Percentiles rank a stretch among this genome's conserved stretches.
phyloP scores from a whole-genome alignment of 768 basidiomycete species.

The Tulasnella sp. region DNA sequence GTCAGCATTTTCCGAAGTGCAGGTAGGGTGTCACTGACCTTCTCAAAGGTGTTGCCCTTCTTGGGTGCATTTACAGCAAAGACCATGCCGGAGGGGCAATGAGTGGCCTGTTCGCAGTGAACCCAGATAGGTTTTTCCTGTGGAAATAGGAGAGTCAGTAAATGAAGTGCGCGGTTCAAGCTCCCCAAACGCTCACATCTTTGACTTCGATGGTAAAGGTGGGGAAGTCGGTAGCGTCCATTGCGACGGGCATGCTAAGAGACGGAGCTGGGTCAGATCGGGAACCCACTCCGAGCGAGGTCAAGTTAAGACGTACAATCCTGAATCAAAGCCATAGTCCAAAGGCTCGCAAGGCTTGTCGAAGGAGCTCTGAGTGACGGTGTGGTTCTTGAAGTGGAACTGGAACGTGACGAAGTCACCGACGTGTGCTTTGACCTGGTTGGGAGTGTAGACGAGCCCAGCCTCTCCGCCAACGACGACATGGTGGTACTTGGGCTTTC shows the following conservation, averaged over 20 bases:
- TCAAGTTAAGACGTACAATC: conserved; percentile 10
- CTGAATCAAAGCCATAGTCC: conserved; percentile 11
- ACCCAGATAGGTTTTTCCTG: conserved; percentile 34
- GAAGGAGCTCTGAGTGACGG: conserved; percentile 27
- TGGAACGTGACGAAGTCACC: conserved; percentile 14
- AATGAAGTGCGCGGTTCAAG: background rate
- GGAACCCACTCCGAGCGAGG: background rate
- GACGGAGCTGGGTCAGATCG: background rate
- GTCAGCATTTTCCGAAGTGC: background rate
- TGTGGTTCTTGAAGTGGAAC: conserved; percentile 17
- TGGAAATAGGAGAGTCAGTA: background rate
- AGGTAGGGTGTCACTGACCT: background rate
- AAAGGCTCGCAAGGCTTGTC: conserved; percentile 20
- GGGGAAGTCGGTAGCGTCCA: conserved; percentile 24
- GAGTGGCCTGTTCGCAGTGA: conserved; percentile 25
- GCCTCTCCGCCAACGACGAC: conserved; percentile 13
- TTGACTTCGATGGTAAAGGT: conserved; percentile 35
- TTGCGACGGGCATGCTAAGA: conserved; percentile 30
- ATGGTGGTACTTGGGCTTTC: background rate
- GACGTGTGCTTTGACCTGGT: background rate
- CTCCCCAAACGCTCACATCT: conserved; percentile 28
- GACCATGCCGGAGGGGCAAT: conserved; percentile 15
- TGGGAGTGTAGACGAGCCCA: conserved; percentile 8
- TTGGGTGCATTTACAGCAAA: conserved; percentile 15
- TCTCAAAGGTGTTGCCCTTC: conserved; percentile 12